Conservation (phyloP, 2,329 filamentous ascomycete species). For the Didymellaceae sp. region DNA sequence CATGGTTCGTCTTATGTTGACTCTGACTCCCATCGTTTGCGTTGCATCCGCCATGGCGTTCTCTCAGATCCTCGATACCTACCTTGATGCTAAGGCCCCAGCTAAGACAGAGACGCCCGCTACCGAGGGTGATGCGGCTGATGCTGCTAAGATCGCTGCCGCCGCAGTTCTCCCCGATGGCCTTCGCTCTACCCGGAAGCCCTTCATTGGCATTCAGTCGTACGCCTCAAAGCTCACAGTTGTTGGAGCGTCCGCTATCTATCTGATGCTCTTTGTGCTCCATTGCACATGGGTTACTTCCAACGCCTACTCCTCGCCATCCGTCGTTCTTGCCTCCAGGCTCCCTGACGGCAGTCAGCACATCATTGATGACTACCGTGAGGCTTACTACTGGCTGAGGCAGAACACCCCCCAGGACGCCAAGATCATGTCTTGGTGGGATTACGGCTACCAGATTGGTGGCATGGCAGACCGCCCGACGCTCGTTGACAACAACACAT, state of each 20-base stretch:
- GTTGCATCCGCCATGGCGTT: conserved; percentile 88
- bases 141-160: conserved; percentile 49
- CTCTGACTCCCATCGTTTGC: conserved; percentile 93
- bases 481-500: conserved; percentile 98
- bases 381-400: conserved; percentile 98
- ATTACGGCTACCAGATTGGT: conserved; percentile 99
- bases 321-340: conserved; percentile 90
- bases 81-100: conserved; percentile 72
- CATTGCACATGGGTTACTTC: conserved; percentile 99
- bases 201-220: conserved; percentile 83
- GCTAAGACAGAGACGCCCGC: conserved; percentile 51
- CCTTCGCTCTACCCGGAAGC: conserved; percentile 74
- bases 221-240: conserved; percentile 80
- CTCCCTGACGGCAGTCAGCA: conserved; percentile 94
- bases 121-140: conserved; percentile 53
- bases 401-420: conserved; percentile 95
- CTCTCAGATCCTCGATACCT: conserved; percentile 88
- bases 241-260: conserved; percentile 73
- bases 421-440: conserved; percentile 99
- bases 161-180: conserved; percentile 61
- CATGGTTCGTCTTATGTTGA: conserved; percentile 99
- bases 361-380: conserved; percentile 98
- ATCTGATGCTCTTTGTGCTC: conserved; percentile 89
- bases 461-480: conserved; percentile 98
- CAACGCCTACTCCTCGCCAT: conserved; percentile 97